Evolutionary conservation across 345 rosid genomes (phyloP), one percentile per base, ranked within the genome.

Genomic region (Psidium guajava): DNA sequence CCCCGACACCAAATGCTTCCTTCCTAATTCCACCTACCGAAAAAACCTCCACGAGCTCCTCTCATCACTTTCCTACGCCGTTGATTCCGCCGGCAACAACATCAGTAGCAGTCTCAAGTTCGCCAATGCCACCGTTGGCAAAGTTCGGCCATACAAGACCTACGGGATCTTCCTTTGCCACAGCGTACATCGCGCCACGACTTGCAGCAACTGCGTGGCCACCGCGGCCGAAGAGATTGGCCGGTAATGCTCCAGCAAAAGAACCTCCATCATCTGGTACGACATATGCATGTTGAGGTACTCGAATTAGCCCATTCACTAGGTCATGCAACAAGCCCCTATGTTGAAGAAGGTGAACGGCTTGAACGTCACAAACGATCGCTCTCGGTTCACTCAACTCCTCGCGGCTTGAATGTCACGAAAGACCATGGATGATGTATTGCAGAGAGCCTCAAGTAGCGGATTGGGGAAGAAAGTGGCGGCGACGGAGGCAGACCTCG

Each of bases 81-180:
- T 32, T 32, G 32, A n/a, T 1, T 58, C 69, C 32, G 69, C 69
- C 18, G 2, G 69, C 69, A 11, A 58, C 69, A 58, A 2, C 8
- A 2, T 5, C 69, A n/a, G 69, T 8, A n/a, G 69, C 18, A n/a
- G 69, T 12, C 8, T 32, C 1, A 8, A 32, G 18, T 58, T 58
- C 69, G 0, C 4, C 69, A 58, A n/a, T 2, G 69, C 69, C 69
- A 58, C 32, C 1, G 8, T 32, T 12, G 69, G 69, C 69, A 36
- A 36, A 36, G 2, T 5, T 32, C 15, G 4, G 0, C 56, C 83
- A 5, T 84, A 89, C 87, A 82, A 47, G 51, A 92, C 89, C 82
- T 85, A 91, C 86, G 91, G 87, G 8, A 85, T 93, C 24, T 88
- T 82, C 11, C 90, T 88, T 5, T 91, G 95, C 85, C 86, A 93